These are phyloP conservation scores for Sinapis alba DNA, from an alignment of 441 rosid genomes.

Conservation along the genomic window DNA sequence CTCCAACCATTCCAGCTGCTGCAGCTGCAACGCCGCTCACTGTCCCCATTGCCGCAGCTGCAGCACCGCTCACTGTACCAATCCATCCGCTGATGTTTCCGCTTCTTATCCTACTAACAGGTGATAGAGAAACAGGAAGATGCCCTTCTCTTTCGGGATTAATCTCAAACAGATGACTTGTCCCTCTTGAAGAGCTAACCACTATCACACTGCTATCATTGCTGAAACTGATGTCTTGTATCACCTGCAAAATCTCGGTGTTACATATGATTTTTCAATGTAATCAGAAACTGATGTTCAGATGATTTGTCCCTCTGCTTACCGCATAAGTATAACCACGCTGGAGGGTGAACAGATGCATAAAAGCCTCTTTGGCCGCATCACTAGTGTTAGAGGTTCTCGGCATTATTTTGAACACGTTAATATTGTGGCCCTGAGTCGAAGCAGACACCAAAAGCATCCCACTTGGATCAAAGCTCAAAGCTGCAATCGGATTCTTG, in stretches of 20 bases:
- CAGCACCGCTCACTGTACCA: conserved; percentile 76
- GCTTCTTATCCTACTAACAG: conserved; percentile 76
- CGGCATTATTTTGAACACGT: conserved; percentile 83
- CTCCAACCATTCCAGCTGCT: conserved; percentile 67
- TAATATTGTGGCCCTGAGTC: conserved; percentile 84
- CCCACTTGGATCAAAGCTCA: conserved; percentile 94
- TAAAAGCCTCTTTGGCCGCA: conserved; percentile 44
- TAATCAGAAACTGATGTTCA: background rate
- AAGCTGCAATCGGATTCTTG: conserved; percentile 83
- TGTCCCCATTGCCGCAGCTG: conserved; percentile 74
- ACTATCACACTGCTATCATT: conserved; percentile 84
- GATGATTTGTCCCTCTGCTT: conserved; percentile 24
- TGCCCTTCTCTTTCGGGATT: conserved; percentile 62
- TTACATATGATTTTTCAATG: no score
- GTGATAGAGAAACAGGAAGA: conserved; percentile 69
- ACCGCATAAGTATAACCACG: conserved; percentile 97
- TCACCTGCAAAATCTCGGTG: conserved; percentile 55
- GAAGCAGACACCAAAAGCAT: conserved; percentile 89
- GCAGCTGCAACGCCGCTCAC: conserved; percentile 82
- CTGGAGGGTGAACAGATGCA: conserved; percentile 83
- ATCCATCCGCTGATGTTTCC: conserved; percentile 74
- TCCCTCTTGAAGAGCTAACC: conserved; percentile 94
- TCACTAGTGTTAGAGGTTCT: conserved; percentile 45
- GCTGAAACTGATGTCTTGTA: conserved; percentile 91
- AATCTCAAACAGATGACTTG: conserved; percentile 89